These are phyloP conservation scores for Russula lepida DNA, from an alignment of 768 basidiomycete genomes.

Conservation along the genomic window DNA sequence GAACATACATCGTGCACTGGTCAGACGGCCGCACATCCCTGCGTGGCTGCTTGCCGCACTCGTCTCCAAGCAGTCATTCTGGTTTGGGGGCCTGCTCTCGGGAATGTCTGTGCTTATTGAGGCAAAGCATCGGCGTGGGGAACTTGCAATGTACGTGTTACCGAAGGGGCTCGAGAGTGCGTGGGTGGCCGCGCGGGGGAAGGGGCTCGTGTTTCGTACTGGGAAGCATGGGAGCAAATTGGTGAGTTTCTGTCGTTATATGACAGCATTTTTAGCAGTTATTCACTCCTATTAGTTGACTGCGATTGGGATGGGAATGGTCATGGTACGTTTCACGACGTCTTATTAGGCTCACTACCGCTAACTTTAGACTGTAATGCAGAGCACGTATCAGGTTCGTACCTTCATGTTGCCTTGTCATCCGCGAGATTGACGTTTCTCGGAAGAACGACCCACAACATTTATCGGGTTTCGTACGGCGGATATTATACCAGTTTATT, in stretches of 20 bases:
- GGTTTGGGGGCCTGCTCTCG: constrained; percentile 61
- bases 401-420: not conserved
- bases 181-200: constrained; percentile 74
- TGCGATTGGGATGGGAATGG: constrained; percentile 83
- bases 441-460: constrained; percentile 63
- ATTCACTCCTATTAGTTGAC: constrained; percentile 39
- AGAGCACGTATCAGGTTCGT: constrained; percentile 55
- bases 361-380: not conserved
- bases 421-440: not conserved
- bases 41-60: constrained; percentile 46
- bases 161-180: constrained; percentile 86
- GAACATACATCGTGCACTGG: constrained; percentile 42
- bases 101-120: constrained; percentile 81
- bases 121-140: constrained; percentile 77
- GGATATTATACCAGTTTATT: constrained; percentile 81
- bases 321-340: constrained; percentile 51
- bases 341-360: not conserved
- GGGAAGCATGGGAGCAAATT: constrained; percentile 62
- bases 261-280: not conserved
- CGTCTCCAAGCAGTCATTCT: constrained; percentile 63
- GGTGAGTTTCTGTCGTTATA: constrained; percentile 27
- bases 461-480: constrained; percentile 70
- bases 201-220: constrained; percentile 64
- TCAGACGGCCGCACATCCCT: constrained; percentile 27
- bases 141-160: constrained; percentile 86